Base-by-base conservation (phyloP, 768 basidiomycete genomes). In the Sistotremastrum suecicum region DNA sequence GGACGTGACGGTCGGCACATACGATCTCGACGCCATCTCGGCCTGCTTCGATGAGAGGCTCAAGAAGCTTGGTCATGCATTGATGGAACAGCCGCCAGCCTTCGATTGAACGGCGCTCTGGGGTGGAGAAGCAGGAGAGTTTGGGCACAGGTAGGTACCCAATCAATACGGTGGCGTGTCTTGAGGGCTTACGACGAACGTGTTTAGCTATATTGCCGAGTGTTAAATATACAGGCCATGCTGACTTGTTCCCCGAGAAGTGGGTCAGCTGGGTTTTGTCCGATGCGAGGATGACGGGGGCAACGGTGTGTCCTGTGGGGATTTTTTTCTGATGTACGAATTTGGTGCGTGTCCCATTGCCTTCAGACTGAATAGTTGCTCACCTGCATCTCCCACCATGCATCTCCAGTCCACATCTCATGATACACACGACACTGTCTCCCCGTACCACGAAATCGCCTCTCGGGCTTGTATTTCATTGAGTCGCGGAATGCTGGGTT, bases 151-250 rank as follows among this genome's bases (percentile, higher is more conserved):
- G 61, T 1, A 71, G 57, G 47, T 71, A 72, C 0, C 55, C 69
- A 0, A 73, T n/a, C 0, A 69, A 53, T 1, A 69, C 51, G 9
- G 52, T 57, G 0, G 63, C 66, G 9, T 58, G 59, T 5, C 45
- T 31, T 1, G 61, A 64, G 0, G 67, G 66, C 45, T 69, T 56
- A 0, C 61, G 51, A 0, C 64, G 53, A 11, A 69, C 60, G 2
- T 62, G 53, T 45, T 71, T 72, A 0, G 62, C 58, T 3, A 74
- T 57, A 45, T 69, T 69, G 0, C 66, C 69, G 32, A 70, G 54
- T 1, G 67, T 65, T 0, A 70, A 46, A 50, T 73, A 73, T 0
- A 73, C 62, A 0, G 71, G 72, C 52, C 65, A 72, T 7, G 67
- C 66, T 12, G 51, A 44, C 48, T 72, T 69, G 46, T 68, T 63